Evolutionary conservation across 1,284 basidiomycete species (phyloP).

Genomic region (Boletellus deceptivus): DNA sequence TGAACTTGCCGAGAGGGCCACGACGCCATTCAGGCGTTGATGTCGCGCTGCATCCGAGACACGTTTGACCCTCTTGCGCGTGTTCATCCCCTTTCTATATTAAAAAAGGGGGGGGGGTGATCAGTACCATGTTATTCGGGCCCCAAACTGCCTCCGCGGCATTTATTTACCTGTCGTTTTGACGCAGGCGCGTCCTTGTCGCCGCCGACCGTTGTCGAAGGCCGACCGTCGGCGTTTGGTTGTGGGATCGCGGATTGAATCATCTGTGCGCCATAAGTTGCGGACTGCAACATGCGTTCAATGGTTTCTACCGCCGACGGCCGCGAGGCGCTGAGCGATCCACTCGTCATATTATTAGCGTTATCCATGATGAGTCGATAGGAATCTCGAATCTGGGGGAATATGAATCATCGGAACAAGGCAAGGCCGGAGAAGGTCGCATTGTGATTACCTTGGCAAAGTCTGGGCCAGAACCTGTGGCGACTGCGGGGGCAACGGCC

Average conservation of each 20-base stretch:
- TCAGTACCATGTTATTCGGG: constrained; percentile 9
- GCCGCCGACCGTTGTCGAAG: constrained; percentile 10
- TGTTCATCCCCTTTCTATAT: constrained; percentile 45
- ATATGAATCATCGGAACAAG: constrained; percentile 15
- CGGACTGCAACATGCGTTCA: constrained; percentile 48
- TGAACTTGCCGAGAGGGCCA: constrained; percentile 67
- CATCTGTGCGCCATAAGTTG: constrained; percentile 52
- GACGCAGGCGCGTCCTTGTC: constrained; percentile 35
- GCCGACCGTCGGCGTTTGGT: constrained; percentile 28
- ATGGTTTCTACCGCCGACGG: constrained; percentile 38
- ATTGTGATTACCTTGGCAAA: constrained; percentile 47
- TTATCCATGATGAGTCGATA: constrained; percentile 45
- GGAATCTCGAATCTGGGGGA: constrained; percentile 43
- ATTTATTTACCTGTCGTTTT: constrained; percentile 45
- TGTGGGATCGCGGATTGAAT: constrained; percentile 41
- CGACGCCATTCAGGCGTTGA: constrained; percentile 82
- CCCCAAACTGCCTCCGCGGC: constrained; percentile 20
- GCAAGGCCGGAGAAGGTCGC: constrained; percentile 3
- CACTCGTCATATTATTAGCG: constrained; percentile 32
- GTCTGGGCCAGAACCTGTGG: constrained; percentile 38
- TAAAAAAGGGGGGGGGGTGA: constrained; percentile 7
- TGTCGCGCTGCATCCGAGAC: constrained; percentile 76
- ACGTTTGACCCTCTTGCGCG: constrained; percentile 60
- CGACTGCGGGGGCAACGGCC: constrained; percentile 19
- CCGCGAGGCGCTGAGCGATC: constrained; percentile 27